Percentiles rank a stretch among this genome's conserved stretches.
These are phyloP conservation scores for Polygonum aviculare DNA, from an alignment of 148 eudicot genomes.

Conservation along the genomic window DNA sequence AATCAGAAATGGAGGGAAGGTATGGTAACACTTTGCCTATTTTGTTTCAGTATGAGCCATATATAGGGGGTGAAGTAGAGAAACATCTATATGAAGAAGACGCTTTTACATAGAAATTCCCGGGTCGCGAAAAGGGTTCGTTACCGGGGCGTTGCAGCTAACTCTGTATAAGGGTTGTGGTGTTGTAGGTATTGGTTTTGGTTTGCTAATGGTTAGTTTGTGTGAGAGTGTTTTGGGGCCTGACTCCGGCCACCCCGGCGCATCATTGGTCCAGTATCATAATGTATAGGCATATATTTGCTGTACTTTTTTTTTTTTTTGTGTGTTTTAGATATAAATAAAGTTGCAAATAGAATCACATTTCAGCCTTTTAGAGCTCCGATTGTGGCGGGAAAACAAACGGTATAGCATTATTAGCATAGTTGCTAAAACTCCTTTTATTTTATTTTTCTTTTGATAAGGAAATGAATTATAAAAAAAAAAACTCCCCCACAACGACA, in stretches of 20 bases:
- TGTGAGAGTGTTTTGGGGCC: background rate
- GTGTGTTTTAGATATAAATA: background rate
- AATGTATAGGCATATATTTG: conserved; percentile 6
- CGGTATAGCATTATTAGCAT: too few species aligned
- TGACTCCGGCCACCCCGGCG: background rate
- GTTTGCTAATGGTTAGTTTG: conserved; percentile 2
- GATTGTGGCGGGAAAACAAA: too few species aligned
- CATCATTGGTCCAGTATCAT: background rate
- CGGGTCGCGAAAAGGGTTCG: conserved; percentile 7
- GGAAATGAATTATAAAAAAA: too few species aligned
- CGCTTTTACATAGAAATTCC: background rate
- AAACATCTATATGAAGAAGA: background rate
- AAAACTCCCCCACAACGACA: too few species aligned
- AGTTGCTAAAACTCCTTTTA: too few species aligned
- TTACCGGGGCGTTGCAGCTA: background rate
- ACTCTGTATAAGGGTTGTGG: conserved; percentile 6
- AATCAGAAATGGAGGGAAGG: conserved; percentile 4
- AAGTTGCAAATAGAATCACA: background rate
- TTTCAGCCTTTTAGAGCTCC: background rate
- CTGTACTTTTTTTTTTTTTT: background rate
- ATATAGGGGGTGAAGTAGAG: background rate
- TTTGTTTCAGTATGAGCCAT: background rate
- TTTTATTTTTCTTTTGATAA: too few species aligned
- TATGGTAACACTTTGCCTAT: background rate
- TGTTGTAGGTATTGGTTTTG: background rate